phyloP scores from a whole-genome alignment of 2,329 filamentous ascomycete species.

The Graphilbum ipis-grandicollis region DNA sequence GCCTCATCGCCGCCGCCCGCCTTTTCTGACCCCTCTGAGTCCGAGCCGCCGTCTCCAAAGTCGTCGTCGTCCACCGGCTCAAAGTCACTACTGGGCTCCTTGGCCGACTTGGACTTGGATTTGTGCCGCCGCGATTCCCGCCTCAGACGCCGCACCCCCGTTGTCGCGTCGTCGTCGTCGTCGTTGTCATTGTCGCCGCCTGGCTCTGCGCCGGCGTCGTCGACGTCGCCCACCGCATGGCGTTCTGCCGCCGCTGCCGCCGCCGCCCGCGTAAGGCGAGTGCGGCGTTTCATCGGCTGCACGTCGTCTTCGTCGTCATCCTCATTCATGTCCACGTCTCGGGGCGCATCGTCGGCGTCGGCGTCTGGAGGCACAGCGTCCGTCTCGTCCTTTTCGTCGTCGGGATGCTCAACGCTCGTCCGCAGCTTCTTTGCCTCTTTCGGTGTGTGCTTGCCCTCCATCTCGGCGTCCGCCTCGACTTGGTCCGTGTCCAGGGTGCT shows the following conservation, averaged over 20 bases:
- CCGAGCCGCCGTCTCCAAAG: conserved; percentile 34
- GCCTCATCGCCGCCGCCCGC: conserved; percentile 17
- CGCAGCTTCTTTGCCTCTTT: conserved; percentile 2
- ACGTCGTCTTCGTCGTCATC: conserved; percentile 15
- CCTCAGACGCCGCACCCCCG: conserved; percentile 24
- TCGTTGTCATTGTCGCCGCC: no score
- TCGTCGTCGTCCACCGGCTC: conserved; percentile 35
- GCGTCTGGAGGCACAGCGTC: conserved; percentile 17
- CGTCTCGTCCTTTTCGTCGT: conserved; percentile 10
- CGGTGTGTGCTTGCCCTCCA: conserved; percentile 21
- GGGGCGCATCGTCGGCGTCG: conserved; percentile 16
- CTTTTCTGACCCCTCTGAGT: conserved; percentile 11
- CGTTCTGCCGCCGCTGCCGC: neutral
- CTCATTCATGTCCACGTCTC: conserved; percentile 28
- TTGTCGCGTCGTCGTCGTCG: conserved; percentile 4
- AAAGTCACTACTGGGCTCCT: conserved; percentile 43
- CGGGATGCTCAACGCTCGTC: conserved; percentile 5
- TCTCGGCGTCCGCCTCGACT: conserved; percentile 5
- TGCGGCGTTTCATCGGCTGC: conserved; percentile 24
- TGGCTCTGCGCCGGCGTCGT: no score
- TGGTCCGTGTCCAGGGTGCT: conserved; percentile 12
- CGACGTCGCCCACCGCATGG: neutral
- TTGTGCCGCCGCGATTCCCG: conserved; percentile 25
- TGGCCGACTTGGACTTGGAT: conserved; percentile 26
- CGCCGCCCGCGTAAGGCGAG: conserved; percentile 4